Evolutionary conservation across 2,329 filamentous ascomycete species (phyloP).

Genomic region (Aphanoascus verrucosus): DNA sequence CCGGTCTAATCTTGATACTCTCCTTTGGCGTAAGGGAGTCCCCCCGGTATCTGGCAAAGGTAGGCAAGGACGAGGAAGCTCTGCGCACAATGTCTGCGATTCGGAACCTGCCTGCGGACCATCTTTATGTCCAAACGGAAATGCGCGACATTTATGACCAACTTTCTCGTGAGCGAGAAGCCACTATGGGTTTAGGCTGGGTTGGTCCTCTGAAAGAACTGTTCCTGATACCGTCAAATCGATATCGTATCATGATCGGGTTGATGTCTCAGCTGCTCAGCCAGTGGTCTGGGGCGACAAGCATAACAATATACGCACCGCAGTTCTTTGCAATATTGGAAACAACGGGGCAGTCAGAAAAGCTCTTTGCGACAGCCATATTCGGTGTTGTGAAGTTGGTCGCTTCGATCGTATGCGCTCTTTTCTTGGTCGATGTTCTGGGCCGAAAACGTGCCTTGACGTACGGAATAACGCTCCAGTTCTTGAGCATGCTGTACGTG

Average conservation of each 20-base stretch:
- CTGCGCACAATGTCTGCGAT: conserved; percentile 22
- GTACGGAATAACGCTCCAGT: conserved; percentile 40
- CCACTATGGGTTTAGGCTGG: conserved; percentile 24
- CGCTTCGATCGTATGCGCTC: conserved; percentile 54
- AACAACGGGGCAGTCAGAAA: conserved; percentile 54
- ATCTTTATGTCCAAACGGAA: conserved; percentile 36
- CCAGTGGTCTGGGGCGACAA: conserved; percentile 61
- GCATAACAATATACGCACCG: conserved; percentile 64
- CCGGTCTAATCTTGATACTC: conserved; percentile 57
- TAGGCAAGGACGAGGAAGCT: conserved; percentile 45
- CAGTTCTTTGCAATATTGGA: conserved; percentile 62
- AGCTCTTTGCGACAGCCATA: conserved; percentile 60
- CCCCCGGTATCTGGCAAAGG: conserved; percentile 59
- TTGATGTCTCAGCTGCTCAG: conserved; percentile 56
- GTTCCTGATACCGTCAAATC: conserved; percentile 52
- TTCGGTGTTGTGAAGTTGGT: conserved; percentile 64
- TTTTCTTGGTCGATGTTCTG: conserved; percentile 66
- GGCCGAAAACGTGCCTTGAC: conserved; percentile 52
- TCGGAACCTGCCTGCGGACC: conserved; percentile 35
- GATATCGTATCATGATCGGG: conserved; percentile 58
- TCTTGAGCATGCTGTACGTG: conserved; percentile 46
- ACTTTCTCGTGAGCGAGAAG: conserved; percentile 41
- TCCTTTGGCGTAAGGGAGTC: conserved; percentile 61
- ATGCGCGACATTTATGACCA: conserved; percentile 21
- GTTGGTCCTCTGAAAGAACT: conserved; percentile 16